Evolutionary conservation across 352 stramenopile species (phyloP).

Genomic region (Pythium phragmitis): DNA sequence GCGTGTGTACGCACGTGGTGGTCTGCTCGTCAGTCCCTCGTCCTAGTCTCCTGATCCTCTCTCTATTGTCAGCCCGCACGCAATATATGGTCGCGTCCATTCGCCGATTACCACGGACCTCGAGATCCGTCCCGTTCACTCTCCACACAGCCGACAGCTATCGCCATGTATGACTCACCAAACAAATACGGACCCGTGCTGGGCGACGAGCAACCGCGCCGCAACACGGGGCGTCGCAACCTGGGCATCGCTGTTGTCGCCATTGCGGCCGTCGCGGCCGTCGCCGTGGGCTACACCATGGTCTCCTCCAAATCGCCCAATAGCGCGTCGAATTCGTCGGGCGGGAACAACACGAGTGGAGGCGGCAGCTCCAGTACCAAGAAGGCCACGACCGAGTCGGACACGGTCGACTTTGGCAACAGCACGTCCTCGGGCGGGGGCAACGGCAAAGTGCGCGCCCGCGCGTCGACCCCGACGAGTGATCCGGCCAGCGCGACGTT

Average conservation of each 20-base stretch:
- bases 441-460: neutral
- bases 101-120: neutral
- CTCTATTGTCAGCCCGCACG: neutral
- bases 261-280: slow-evolving; percentile 8
- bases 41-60: too few relatives aligned
- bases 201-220: slow-evolving; percentile 10
- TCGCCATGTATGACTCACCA: slow-evolving; percentile 1
- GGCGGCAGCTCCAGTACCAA: neutral
- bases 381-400: slow-evolving; percentile 1
- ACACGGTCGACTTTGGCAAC: neutral
- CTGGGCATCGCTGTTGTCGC: neutral
- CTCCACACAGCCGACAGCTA: neutral
- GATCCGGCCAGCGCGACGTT: slow-evolving; percentile 17
- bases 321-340: neutral
- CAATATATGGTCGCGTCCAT: neutral
- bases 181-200: slow-evolving; percentile 15
- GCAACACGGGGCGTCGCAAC: neutral
- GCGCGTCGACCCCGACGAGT: neutral
- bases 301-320: slow-evolving; percentile 5
- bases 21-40: neutral
- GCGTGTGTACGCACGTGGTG: neutral
- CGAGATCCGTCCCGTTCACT: neutral
- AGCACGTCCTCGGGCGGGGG: neutral
- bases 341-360: slow-evolving; percentile 1
- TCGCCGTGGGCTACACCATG: slow-evolving; percentile 3